Conservation (phyloP, 2,329 filamentous ascomycete genomes). For the Aspergillus arachidicola region DNA sequence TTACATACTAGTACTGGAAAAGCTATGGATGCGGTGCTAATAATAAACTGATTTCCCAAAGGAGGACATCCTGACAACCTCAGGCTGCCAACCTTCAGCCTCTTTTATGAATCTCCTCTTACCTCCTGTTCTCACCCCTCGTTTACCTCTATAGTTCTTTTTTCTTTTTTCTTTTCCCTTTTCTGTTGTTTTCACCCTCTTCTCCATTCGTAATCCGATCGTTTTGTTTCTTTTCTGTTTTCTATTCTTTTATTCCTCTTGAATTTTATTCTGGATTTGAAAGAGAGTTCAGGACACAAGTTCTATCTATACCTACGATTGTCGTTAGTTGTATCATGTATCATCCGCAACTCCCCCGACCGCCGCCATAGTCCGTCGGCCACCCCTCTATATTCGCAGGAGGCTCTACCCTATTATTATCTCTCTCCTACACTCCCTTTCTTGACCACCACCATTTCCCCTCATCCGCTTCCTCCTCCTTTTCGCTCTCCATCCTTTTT, state of each 20-base stretch:
- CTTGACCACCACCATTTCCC: not conserved
- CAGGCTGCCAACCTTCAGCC: constrained; percentile 3
- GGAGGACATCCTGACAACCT: not conserved
- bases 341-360: constrained; percentile 33
- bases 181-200: not conserved
- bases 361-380: constrained; percentile 37
- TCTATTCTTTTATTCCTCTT: not conserved
- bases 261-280: not conserved
- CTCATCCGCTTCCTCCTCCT: constrained; percentile 4
- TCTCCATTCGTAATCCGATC: not conserved
- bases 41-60: constrained; percentile 2
- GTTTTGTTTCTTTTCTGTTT: not conserved
- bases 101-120: not conserved
- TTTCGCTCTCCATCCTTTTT: constrained; percentile 11
- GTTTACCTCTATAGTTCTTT: not conserved
- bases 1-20: not conserved
- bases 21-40: not conserved
- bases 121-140: not conserved
- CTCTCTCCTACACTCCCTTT: constrained; percentile 10
- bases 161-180: not conserved
- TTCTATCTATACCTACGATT: not conserved
- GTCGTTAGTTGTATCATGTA: constrained; percentile 30
- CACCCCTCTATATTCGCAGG: constrained; percentile 14
- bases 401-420: constrained; percentile 9
- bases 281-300: not conserved